Conservation (phyloP, 106 monocot genomes). For the Dioscorea zingiberensis region DNA sequence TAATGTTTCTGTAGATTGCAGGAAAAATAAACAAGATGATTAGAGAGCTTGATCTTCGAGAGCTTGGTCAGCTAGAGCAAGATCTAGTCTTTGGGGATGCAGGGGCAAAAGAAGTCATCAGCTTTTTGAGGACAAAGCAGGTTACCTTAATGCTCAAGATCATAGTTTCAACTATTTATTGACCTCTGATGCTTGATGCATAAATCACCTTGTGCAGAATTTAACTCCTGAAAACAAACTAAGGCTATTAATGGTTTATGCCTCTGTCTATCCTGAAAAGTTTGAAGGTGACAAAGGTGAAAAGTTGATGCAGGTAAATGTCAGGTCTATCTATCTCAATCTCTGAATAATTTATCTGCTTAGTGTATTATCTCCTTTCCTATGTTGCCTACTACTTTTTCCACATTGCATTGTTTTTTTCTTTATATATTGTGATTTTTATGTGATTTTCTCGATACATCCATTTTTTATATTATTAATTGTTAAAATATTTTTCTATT, state of each 20-base stretch:
- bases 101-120: constrained; percentile 85
- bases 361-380: too few relatives aligned
- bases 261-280: constrained; percentile 24
- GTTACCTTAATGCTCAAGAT: constrained; percentile 16
- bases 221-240: constrained; percentile 18
- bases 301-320: constrained; percentile 23
- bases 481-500: too few relatives aligned
- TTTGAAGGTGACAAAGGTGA: constrained; percentile 29
- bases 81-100: constrained; percentile 97
- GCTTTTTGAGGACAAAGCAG: constrained; percentile 72
- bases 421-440: too few relatives aligned
- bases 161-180: too few relatives aligned
- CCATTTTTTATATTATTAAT: too few relatives aligned
- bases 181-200: not conserved
- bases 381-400: too few relatives aligned
- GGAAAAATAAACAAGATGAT: constrained; percentile 85
- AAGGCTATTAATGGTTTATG: constrained; percentile 26
- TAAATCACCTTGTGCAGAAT: constrained; percentile 12
- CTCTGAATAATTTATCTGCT: too few relatives aligned
- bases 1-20: constrained; percentile 55
- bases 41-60: constrained; percentile 68
- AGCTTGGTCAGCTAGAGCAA: constrained; percentile 87
- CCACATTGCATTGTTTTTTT: too few relatives aligned
- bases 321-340: too few relatives aligned
- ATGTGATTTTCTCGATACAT: too few relatives aligned